Evolutionary conservation across 768 basidiomycete species (phyloP), one percentile per base, ranked within the genome.

Genomic region (Suillus weaverae): DNA sequence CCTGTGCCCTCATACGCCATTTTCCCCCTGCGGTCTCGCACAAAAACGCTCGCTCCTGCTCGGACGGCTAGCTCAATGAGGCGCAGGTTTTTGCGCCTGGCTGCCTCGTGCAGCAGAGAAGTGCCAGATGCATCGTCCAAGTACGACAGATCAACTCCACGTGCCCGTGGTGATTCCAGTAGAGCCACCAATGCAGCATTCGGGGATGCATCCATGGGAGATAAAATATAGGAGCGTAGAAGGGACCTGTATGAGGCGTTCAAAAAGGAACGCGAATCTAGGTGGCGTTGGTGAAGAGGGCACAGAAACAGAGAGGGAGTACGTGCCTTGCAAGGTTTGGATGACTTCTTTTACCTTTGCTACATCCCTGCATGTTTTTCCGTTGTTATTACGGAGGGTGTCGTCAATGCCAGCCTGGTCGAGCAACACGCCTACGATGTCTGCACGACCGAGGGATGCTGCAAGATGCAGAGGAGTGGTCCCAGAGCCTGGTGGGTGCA

Each of bases 41-140:
- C 89, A 71, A 96, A 96, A 5, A 96, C 90, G 71, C 96, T 94
- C 0, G 93, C 94, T 0, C 95, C 95, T 10, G 90, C 89, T 30
- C 90, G 85, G 2, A 95, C 86, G 0, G 88, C 89, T n/a, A 94
- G 83, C 71, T 97, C 92, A 33, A 97, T 86, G 22, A 97, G 77
- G 5, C 87, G 81, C 26, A 97, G 78, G 71, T 97, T 94, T 65
- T 89, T 89, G 18, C 94, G 83, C 41, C 85, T 81, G 0, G 92
- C 92, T 1, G 95, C 94, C 74, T 96, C 95, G 68, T 98, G 96
- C 1, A 98, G 81, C 6, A 97, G 76, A 0, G 92, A 87, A 3
- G 84, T 83, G 0, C 95, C 95, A 2, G 88, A 84, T n/a, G 83
- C 81, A 59, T 90, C 86, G 67, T 97, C 94, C 14, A 95, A 80